Evolutionary conservation across 441 rosid species (phyloP).

Genomic region (Pelargonium fulgidum): DNA sequence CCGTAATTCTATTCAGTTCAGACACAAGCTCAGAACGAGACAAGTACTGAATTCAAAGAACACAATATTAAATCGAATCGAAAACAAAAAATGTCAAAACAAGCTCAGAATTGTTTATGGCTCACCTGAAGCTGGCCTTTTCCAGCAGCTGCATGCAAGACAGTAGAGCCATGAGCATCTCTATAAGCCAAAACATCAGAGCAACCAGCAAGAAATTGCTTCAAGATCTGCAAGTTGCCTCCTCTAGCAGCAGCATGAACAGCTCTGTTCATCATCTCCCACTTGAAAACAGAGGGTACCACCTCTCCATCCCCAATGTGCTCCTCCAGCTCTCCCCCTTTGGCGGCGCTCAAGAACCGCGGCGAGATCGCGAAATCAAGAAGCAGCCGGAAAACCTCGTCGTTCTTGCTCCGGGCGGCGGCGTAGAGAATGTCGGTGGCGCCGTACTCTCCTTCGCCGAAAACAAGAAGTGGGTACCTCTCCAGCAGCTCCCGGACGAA

Average conservation of each 20-base stretch:
- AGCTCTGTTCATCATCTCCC: constrained; percentile 77
- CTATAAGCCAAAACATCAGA: constrained; percentile 49
- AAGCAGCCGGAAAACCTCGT: constrained; percentile 50
- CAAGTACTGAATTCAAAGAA: background rate
- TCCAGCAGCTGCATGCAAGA: constrained; percentile 79
- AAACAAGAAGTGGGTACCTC: constrained; percentile 63
- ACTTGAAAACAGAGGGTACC: constrained; percentile 49
- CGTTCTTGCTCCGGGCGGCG: constrained; percentile 66
- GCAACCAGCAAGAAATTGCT: constrained; percentile 46
- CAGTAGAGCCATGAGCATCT: constrained; percentile 68
- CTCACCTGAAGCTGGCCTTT: constrained; percentile 70
- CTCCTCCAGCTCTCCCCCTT: constrained; percentile 43
- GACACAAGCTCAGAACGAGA: too few relatives aligned
- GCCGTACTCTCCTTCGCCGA: constrained; percentile 88
- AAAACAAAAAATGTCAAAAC: too few relatives aligned
- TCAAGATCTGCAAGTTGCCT: constrained; percentile 52
- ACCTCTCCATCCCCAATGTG: constrained; percentile 33
- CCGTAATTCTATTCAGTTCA: too few relatives aligned
- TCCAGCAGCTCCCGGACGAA: constrained; percentile 59
- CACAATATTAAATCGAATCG: background rate
- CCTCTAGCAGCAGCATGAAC: constrained; percentile 84
- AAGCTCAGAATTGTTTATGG: too few relatives aligned
- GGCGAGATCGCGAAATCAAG: constrained; percentile 63
- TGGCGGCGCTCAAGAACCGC: constrained; percentile 44
- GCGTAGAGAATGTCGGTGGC: constrained; percentile 78